Evolutionary conservation across 768 basidiomycete species (phyloP).

Genomic region (Tricholoma terreum): DNA sequence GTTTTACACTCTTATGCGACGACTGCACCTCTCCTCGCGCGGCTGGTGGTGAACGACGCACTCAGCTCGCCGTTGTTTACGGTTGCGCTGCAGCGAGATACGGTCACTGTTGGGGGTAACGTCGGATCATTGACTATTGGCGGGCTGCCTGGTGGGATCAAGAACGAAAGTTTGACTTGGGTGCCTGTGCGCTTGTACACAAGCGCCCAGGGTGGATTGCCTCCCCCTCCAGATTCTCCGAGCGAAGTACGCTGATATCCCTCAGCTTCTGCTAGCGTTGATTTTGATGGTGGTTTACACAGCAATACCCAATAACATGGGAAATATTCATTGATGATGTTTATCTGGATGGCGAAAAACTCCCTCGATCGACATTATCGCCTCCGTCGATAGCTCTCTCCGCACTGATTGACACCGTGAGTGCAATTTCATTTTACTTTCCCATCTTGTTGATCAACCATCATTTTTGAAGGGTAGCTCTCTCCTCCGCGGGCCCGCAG

Average conservation of each 20-base stretch:
- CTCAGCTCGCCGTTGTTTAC: constrained; percentile 48
- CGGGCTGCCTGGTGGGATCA: constrained; percentile 51
- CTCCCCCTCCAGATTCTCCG: constrained; percentile 52
- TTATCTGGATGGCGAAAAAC: constrained; percentile 59
- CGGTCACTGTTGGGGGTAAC: constrained; percentile 67
- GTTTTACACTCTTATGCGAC: constrained; percentile 41
- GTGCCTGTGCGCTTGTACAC: constrained; percentile 58
- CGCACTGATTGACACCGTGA: constrained; percentile 70
- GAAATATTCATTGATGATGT: constrained; percentile 71
- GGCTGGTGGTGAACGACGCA: constrained; percentile 37
- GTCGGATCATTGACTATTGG: constrained; percentile 65
- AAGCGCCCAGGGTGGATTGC: constrained; percentile 48
- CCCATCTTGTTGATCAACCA: background rate
- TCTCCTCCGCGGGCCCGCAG: constrained; percentile 69
- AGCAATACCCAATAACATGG: constrained; percentile 68
- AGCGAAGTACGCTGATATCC: constrained; percentile 48
- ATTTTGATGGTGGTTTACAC: constrained; percentile 9
- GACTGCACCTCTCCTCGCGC: constrained; percentile 44
- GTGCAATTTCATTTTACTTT: constrained; percentile 13
- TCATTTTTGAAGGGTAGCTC: constrained; percentile 59
- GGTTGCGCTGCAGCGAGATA: constrained; percentile 66
- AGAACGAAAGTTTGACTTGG: constrained; percentile 57
- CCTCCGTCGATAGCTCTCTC: constrained; percentile 50
- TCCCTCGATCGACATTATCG: constrained; percentile 55
- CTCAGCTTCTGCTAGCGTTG: background rate